These are phyloP conservation scores for Cryphonectria naterciae DNA, from an alignment of 2,329 filamentous ascomycete species.

Conservation along the genomic window DNA sequence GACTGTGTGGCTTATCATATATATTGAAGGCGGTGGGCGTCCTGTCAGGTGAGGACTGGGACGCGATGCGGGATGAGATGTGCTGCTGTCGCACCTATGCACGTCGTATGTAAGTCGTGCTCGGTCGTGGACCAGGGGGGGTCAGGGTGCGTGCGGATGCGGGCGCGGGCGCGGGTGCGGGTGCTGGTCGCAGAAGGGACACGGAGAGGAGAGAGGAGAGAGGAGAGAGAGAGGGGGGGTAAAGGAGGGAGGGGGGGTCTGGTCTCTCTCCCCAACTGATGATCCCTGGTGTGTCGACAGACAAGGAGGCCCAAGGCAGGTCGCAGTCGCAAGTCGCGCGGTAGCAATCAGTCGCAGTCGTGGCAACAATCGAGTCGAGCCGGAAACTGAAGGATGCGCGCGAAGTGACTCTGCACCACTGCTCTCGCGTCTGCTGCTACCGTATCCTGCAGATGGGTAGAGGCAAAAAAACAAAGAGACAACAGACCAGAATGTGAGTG, in stretches of 20 bases:
- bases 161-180: neutral
- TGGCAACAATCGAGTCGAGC: constrained; percentile 4
- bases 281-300: neutral
- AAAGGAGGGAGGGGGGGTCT: neutral
- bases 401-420: neutral
- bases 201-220: neutral
- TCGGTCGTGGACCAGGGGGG: constrained; percentile 22
- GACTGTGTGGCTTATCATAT: constrained; percentile 30
- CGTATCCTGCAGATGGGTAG: neutral
- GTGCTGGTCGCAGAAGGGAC: neutral
- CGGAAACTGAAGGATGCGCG: neutral
- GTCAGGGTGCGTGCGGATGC: neutral
- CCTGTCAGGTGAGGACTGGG: constrained; percentile 2
- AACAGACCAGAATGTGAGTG: neutral
- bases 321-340: constrained; percentile 6
- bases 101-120: constrained; percentile 28
- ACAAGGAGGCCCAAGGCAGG: neutral
- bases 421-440: neutral
- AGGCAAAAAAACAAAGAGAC: neutral
- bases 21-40: constrained; percentile 24
- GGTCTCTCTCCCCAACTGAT: neutral
- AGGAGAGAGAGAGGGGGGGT: neutral
- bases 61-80: constrained; percentile 27
- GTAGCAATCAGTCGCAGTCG: constrained; percentile 2
- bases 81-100: constrained; percentile 30